Evolutionary conservation across 164 flowering plant species (phyloP).

Genomic region (Kingdonia uniflora): DNA sequence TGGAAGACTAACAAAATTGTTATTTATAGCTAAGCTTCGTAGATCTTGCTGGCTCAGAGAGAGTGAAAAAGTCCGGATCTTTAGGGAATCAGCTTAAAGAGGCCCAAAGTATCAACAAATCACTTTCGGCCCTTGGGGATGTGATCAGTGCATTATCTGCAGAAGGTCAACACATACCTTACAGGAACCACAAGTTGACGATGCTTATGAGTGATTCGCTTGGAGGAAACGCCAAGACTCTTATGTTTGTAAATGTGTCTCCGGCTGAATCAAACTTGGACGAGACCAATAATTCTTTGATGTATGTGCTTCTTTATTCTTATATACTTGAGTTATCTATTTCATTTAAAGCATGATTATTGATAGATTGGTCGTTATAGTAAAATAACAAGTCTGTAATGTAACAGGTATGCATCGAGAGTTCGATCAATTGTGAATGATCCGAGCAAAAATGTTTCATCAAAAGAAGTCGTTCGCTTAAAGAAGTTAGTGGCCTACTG

Average conservation of each 20-base stretch:
- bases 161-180: slow-evolving; percentile 80
- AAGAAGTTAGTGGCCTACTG: slow-evolving; percentile 83
- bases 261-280: slow-evolving; percentile 96
- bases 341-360: no score
- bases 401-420: slow-evolving; percentile 90
- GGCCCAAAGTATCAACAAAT: slow-evolving; percentile 97
- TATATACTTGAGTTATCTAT: neutral
- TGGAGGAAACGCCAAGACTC: slow-evolving; percentile 98
- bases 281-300: slow-evolving; percentile 80
- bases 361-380: neutral
- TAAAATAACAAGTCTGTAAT: neutral
- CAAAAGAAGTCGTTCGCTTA: slow-evolving; percentile 87
- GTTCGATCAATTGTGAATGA: slow-evolving; percentile 93
- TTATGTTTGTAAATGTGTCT: slow-evolving; percentile 93
- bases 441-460: slow-evolving; percentile 84
- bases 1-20: neutral
- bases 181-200: slow-evolving; percentile 90
- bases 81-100: slow-evolving; percentile 86
- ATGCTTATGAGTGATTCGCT: slow-evolving; percentile 99
- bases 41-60: slow-evolving; percentile 98
- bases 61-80: slow-evolving; percentile 96
- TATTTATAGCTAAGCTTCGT: slow-evolving; percentile 92
- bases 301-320: slow-evolving; percentile 34
- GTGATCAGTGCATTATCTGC: slow-evolving; percentile 92
- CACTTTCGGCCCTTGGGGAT: slow-evolving; percentile 97